phyloP scores from a whole-genome alignment of 2,329 filamentous ascomycete species.

The Paecilomyces niveus region DNA sequence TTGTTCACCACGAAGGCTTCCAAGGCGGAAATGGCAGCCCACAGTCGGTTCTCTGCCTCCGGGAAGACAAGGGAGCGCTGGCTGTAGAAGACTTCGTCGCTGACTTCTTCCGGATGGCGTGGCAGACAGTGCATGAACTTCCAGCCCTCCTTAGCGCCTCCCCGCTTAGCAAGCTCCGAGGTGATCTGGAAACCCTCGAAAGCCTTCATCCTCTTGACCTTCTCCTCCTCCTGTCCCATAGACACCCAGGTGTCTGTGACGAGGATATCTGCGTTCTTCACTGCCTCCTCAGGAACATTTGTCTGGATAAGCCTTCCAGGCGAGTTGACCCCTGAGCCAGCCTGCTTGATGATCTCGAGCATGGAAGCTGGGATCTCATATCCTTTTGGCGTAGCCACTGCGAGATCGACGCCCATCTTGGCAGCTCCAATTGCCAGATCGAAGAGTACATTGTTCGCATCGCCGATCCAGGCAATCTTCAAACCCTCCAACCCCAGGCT shows the following conservation, averaged over 20 bases:
- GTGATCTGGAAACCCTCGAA: slow-evolving; percentile 93
- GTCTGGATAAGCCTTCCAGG: slow-evolving; percentile 68
- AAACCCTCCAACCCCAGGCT: slow-evolving; percentile 68
- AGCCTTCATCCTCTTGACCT: slow-evolving; percentile 65
- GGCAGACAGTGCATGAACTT: slow-evolving; percentile 99
- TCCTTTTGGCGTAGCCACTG: slow-evolving; percentile 77
- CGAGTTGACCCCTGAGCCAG: slow-evolving; percentile 50
- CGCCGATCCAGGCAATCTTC: slow-evolving; percentile 93
- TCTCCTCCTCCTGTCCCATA: slow-evolving; percentile 93
- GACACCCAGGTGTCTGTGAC: slow-evolving; percentile 98
- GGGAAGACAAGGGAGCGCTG: slow-evolving; percentile 79
- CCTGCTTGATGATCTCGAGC: slow-evolving; percentile 61
- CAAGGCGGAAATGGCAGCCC: slow-evolving; percentile 78
- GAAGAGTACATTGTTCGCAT: slow-evolving; percentile 95
- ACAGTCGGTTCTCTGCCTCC: slow-evolving; percentile 91
- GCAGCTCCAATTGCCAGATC: slow-evolving; percentile 82
- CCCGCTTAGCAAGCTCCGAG: slow-evolving; percentile 70
- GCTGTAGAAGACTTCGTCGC: slow-evolving; percentile 90
- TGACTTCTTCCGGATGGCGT: slow-evolving; percentile 85
- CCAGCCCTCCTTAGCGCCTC: slow-evolving; percentile 83
- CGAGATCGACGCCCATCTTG: slow-evolving; percentile 79
- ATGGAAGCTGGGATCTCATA: slow-evolving; percentile 76
- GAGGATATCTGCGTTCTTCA: slow-evolving; percentile 78
- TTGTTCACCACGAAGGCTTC: slow-evolving; percentile 94
- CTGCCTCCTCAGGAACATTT: slow-evolving; percentile 71